phyloP scores from a whole-genome alignment of 1,284 basidiomycete species.

The Anthracocystis walkeri region DNA sequence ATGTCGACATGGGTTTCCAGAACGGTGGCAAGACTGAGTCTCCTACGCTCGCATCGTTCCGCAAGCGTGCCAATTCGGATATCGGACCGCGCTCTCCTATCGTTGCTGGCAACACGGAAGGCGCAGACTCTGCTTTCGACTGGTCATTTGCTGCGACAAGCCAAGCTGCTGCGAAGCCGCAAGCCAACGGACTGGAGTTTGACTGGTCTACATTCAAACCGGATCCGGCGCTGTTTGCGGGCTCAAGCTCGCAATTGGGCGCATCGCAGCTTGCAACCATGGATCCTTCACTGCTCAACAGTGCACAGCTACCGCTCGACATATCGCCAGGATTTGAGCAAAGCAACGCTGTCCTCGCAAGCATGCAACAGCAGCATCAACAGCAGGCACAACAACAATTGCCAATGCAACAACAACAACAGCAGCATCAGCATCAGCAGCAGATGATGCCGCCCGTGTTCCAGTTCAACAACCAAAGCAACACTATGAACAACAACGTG shows the following conservation, averaged over 20 bases:
- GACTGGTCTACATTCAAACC: conserved; percentile 35
- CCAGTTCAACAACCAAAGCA: conserved; percentile 40
- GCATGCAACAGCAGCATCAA: conserved; percentile 28
- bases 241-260: conserved; percentile 14
- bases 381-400: conserved; percentile 23
- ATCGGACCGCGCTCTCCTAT: conserved; percentile 50
- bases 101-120: conserved; percentile 25
- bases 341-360: conserved; percentile 12
- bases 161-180: conserved; percentile 16
- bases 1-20: conserved; percentile 61
- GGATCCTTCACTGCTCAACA: conserved; percentile 46
- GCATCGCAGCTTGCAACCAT: conserved; percentile 33
- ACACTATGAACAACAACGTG: conserved; percentile 27
- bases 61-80: conserved; percentile 58
- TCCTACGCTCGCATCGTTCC: conserved; percentile 41
- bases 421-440: conserved; percentile 18
- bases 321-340: conserved; percentile 18
- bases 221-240: conserved; percentile 12
- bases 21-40: conserved; percentile 45
- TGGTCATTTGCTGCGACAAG: conserved; percentile 33
- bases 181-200: conserved; percentile 10
- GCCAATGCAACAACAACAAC: conserved; percentile 16
- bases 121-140: conserved; percentile 33
- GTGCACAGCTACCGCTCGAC: conserved; percentile 8
- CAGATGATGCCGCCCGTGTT: conserved; percentile 35